Percentiles rank a stretch among this genome's conserved stretches.
These are phyloP conservation scores for Volvox reticuliferus DNA, from an alignment of 139 green algal species.

Conservation along the genomic window DNA sequence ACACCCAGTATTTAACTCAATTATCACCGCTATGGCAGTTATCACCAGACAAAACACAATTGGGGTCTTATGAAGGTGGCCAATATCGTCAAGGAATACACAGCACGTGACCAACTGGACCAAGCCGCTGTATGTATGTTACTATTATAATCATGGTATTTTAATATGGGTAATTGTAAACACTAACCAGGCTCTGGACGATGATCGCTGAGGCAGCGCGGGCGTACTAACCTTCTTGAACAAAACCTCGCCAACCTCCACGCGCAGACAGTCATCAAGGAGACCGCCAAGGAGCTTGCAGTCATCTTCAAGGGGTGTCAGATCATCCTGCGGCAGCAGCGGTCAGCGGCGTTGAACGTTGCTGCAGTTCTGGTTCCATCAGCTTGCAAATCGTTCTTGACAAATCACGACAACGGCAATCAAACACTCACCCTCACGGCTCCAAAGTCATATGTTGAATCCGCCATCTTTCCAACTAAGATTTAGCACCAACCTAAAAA, in stretches of 20 bases:
- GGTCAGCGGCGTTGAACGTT: background rate
- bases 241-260: slow-evolving; percentile 86
- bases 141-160: too few species aligned
- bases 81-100: too few species aligned
- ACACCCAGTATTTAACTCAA: too few species aligned
- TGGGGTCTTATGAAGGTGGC: too few species aligned
- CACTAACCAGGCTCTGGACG: too few species aligned
- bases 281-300: slow-evolving; percentile 86
- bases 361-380: background rate
- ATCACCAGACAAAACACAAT: too few species aligned
- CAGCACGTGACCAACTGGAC: too few species aligned
- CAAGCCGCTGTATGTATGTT: too few species aligned
- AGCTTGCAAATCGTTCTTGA: too few species aligned
- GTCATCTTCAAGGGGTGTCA: slow-evolving; percentile 86
- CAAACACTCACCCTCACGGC: slow-evolving; percentile 1
- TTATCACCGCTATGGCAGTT: too few species aligned
- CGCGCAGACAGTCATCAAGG: slow-evolving; percentile 87
- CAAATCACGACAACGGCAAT: background rate
- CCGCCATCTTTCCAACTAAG: background rate
- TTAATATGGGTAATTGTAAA: too few species aligned
- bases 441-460: slow-evolving; percentile 39
- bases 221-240: slow-evolving; percentile 77
- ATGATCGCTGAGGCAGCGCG: background rate
- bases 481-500: background rate
- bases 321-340: slow-evolving; percentile 42